Conservation (phyloP, 495 filamentous ascomycete genomes). For the Xylaria acuta region DNA sequence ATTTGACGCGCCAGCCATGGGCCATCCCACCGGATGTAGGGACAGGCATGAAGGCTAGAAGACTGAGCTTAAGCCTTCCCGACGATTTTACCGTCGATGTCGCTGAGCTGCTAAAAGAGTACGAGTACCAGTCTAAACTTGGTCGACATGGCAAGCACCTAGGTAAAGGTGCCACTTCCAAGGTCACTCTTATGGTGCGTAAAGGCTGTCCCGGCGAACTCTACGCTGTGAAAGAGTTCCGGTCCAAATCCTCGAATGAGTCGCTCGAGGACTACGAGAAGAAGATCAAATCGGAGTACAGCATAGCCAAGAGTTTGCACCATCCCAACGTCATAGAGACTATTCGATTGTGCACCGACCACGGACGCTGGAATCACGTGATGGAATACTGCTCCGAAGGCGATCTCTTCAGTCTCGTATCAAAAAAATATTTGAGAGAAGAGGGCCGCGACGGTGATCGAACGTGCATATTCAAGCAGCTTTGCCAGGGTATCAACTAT, state of each 20-base stretch:
- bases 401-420: conserved; percentile 73
- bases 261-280: conserved; percentile 69
- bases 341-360: conserved; percentile 68
- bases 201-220: conserved; percentile 60
- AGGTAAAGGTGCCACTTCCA: conserved; percentile 75
- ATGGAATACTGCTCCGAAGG: conserved; percentile 84
- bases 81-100: conserved; percentile 69
- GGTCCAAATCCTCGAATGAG: conserved; percentile 66
- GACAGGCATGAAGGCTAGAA: conserved; percentile 69
- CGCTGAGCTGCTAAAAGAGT: conserved; percentile 66
- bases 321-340: conserved; percentile 84
- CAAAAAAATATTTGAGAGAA: conserved; percentile 63
- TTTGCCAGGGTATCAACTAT: conserved; percentile 72
- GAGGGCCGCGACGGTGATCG: conserved; percentile 70
- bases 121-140: conserved; percentile 62
- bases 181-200: conserved; percentile 71
- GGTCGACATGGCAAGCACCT: conserved; percentile 67
- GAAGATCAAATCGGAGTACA: conserved; percentile 83
- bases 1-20: conserved; percentile 49
- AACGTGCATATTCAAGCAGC: conserved; percentile 80
- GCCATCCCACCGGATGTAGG: conserved; percentile 63
- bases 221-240: conserved; percentile 82
- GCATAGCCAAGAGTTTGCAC: conserved; percentile 73
- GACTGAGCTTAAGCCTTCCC: conserved; percentile 66
- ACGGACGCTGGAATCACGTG: conserved; percentile 76